Evolutionary conservation across 2,329 filamentous ascomycete genomes (phyloP).

Genomic region (Diaporthe australafricana): DNA sequence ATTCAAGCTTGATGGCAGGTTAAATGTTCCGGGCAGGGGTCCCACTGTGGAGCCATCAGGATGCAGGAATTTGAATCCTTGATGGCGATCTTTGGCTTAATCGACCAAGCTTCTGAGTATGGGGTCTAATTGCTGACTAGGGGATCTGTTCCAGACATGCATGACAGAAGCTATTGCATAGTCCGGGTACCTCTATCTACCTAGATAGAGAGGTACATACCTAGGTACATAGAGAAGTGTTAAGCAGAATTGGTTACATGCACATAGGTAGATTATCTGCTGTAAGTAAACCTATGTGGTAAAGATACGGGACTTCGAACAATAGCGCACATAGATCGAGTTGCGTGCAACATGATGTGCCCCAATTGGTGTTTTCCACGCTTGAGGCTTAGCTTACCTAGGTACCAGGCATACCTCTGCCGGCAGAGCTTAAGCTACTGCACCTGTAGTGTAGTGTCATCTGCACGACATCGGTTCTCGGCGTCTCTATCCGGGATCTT

Average conservation of each 20-base stretch:
- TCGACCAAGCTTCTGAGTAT: background rate
- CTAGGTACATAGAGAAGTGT: background rate
- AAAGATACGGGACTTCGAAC: too few species aligned
- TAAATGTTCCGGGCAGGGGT: background rate
- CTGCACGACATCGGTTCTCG: slow-evolving; percentile 24
- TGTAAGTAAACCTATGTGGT: too few species aligned
- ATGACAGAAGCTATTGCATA: background rate
- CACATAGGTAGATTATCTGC: too few species aligned
- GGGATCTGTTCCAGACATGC: background rate
- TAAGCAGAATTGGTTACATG: too few species aligned
- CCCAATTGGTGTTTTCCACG: too few species aligned
- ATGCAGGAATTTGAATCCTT: background rate
- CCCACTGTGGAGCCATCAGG: background rate
- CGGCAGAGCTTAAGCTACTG: slow-evolving; percentile 3
- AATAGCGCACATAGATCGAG: too few species aligned
- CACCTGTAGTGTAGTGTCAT: background rate
- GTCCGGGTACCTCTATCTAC: background rate
- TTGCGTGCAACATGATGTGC: too few species aligned
- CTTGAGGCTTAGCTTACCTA: too few species aligned
- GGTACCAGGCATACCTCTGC: background rate
- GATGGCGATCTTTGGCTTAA: background rate
- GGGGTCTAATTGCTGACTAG: background rate
- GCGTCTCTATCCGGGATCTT: background rate
- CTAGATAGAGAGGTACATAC: too few species aligned
- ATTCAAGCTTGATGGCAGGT: too few species aligned